These are phyloP conservation scores for Dipodascus geniculatus DNA, from an alignment of 805 yeast species.

Conservation along the genomic window DNA sequence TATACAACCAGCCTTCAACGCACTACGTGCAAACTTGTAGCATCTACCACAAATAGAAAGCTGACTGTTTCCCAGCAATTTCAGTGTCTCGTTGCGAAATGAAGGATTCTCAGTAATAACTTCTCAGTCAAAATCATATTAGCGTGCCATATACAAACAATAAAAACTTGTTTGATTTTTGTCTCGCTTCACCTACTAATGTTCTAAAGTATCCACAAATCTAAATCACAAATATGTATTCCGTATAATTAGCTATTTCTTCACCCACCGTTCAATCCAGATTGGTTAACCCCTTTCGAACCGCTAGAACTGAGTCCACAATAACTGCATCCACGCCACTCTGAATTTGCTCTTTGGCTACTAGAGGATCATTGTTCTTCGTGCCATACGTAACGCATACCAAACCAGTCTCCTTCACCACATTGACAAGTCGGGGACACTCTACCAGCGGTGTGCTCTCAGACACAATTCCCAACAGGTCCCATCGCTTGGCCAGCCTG, in stretches of 20 bases:
- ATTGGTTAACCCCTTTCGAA: slow-evolving; percentile 61
- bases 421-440: slow-evolving; percentile 81
- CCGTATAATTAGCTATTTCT: too few species aligned
- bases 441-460: slow-evolving; percentile 79
- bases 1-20: too few species aligned
- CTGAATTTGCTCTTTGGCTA: slow-evolving; percentile 73
- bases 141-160: background rate
- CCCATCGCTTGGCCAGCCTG: slow-evolving; percentile 84
- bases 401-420: slow-evolving; percentile 82
- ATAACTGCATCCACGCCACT: slow-evolving; percentile 99
- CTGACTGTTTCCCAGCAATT: too few species aligned
- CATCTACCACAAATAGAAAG: too few species aligned
- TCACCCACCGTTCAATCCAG: background rate
- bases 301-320: slow-evolving; percentile 88
- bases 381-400: slow-evolving; percentile 91
- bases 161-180: background rate
- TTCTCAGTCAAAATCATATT: too few species aligned
- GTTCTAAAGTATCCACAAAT: background rate
- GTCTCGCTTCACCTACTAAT: background rate
- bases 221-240: background rate
- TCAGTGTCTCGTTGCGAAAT: too few species aligned
- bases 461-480: slow-evolving; percentile 79
- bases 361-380: slow-evolving; percentile 72
- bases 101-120: too few species aligned
- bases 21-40: too few species aligned